Evolutionary conservation across 306 rosid genomes (phyloP).

Genomic region (Oxytropis ochrocephala): DNA sequence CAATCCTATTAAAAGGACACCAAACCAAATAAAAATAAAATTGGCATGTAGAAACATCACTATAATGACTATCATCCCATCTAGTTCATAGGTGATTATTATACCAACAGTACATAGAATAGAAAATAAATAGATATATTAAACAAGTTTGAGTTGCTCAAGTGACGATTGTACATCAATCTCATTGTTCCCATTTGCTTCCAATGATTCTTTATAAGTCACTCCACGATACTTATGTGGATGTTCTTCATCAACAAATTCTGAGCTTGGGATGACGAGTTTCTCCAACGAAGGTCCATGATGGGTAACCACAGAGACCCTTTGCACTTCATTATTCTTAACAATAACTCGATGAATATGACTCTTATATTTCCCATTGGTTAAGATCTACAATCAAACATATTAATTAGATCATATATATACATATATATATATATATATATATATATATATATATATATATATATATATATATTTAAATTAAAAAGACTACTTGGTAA

Average conservation of each 20-base stretch:
- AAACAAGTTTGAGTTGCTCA: not conserved
- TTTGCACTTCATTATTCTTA: constrained; percentile 36
- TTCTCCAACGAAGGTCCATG: constrained; percentile 51
- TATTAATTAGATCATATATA: too few relatives aligned
- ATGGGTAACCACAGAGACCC: constrained; percentile 42
- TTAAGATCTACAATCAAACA: constrained; percentile 31
- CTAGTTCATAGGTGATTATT: too few relatives aligned
- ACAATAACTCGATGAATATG: constrained; percentile 55
- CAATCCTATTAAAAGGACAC: too few relatives aligned
- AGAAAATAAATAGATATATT: too few relatives aligned
- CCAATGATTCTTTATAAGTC: constrained; percentile 44
- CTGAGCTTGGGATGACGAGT: constrained; percentile 28
- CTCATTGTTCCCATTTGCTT: constrained; percentile 27
- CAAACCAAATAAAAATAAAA: too few relatives aligned
- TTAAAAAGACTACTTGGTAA: not conserved
- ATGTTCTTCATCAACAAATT: constrained; percentile 38
- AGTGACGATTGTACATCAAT: constrained; percentile 29
- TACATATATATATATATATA: too few relatives aligned
- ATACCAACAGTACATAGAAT: too few relatives aligned
- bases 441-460: too few relatives aligned
- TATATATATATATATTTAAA: too few relatives aligned
- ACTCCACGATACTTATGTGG: constrained; percentile 30
- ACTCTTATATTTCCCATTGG: constrained; percentile 55
- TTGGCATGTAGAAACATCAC: too few relatives aligned
- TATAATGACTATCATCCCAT: too few relatives aligned